These are phyloP conservation scores for Phytophthora palmivora DNA, from an alignment of 352 stramenopile species.

Conservation along the genomic window DNA sequence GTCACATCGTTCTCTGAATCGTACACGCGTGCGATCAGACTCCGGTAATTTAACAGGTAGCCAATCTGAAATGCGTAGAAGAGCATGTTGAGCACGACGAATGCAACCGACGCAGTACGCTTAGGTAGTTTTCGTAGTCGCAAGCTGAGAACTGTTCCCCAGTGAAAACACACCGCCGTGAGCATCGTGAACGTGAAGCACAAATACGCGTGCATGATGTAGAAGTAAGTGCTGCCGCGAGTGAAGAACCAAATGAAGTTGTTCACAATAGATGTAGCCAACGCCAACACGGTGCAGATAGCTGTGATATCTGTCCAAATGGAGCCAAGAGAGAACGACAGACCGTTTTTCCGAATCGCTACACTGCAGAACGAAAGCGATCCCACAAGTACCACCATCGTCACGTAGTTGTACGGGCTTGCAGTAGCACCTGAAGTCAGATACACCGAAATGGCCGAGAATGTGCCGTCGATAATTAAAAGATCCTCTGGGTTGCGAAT, in stretches of 20 bases:
- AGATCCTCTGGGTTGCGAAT: conserved; percentile 60
- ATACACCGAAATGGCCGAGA: conserved; percentile 82
- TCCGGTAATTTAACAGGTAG: conserved; percentile 72
- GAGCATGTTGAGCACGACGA: conserved; percentile 71
- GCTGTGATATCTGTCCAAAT: conserved; percentile 90
- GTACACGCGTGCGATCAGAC: conserved; percentile 81
- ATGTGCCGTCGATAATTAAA: conserved; percentile 62
- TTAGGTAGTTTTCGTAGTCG: conserved; percentile 81
- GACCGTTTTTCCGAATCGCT: conserved; percentile 83
- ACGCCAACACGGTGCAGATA: conserved; percentile 80
- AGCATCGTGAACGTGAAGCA: conserved; percentile 93
- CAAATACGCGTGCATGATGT: conserved; percentile 78
- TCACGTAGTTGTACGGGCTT: conserved; percentile 91
- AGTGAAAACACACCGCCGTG: conserved; percentile 88
- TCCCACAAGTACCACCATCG: conserved; percentile 84
- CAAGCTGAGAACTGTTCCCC: conserved; percentile 84
- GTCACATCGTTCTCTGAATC: conserved; percentile 66
- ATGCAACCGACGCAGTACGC: conserved; percentile 66
- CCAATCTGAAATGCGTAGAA: conserved; percentile 86
- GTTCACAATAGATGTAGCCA: conserved; percentile 82
- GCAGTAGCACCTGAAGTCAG: conserved; percentile 60
- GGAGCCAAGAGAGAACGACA: conserved; percentile 84
- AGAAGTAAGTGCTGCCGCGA: conserved; percentile 80
- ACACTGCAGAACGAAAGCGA: conserved; percentile 84
- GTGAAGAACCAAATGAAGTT: conserved; percentile 85